Evolutionary conservation across 2,329 filamentous ascomycete genomes (phyloP), one percentile per base, ranked within the genome.

Genomic region (Pezicula neosporulosa): DNA sequence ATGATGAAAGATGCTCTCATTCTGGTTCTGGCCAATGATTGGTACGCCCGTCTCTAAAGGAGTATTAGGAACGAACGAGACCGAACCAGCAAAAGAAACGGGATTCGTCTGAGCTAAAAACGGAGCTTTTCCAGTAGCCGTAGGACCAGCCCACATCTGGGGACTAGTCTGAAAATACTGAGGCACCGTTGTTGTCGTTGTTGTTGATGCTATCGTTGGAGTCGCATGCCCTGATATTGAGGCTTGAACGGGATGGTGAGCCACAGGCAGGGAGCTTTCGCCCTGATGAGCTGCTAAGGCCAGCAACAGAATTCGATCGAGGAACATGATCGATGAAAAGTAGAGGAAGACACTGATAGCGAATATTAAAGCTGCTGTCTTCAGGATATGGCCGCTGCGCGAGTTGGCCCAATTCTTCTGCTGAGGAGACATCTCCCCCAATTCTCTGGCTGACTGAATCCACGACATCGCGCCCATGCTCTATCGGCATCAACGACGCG

Each of bases 71-170:
- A 85, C 81, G 63, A 83, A 90, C 5, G 82, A 77, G 2, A 71
- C 79, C 8, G 82, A 76, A 13, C 70, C 66, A 16, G 71, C 66
- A 56, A 87, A 86, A 18, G 85, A 77, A 37, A 87, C 83, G 1
- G 80, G 78, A 57, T 86, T 83, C 6, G 82, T 89, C 69, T 89
- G 81, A 1, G 86, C 87, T 51, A 91, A 71, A 65, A 89, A 90
- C 1, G 87, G 82, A 24, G 86, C 75, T 50, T 70, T 72, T 13
- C 87, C 88, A 1, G 87, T 91, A n/a, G 83, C 76, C 4, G 84
- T 89, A 36, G 85, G 85, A 1, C 86, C 86, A 67, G 76, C 69
- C 74, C 76, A 83, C 42, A 83, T 66, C 65, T 85, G 73, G 3
- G 82, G 81, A 21, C 71, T 74, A 0, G 82, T 86, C 64, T 84